Evolutionary conservation across 1,284 basidiomycete genomes (phyloP), one percentile per base, ranked within the genome.

Genomic region (Pseudomicrostroma phylloplanum): DNA sequence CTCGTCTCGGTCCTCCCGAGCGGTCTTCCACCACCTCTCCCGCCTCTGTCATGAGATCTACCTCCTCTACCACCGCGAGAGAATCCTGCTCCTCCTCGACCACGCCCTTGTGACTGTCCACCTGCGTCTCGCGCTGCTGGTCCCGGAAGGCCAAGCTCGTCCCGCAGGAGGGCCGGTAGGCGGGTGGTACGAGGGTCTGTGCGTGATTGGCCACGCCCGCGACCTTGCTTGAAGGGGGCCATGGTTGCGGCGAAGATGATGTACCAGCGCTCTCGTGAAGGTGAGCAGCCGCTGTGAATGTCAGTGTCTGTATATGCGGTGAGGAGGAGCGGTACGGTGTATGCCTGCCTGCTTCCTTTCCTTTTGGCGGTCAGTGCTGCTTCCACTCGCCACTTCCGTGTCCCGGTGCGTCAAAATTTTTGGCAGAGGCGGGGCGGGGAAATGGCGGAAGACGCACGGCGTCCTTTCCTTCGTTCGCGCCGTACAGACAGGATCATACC

Each of bases 141-240:
- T 21, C 43, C 43, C 17, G 43, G 43, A 48, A 48, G 51, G 1
- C 76, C 76, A 12, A 78, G 68, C 65, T 77, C 76, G 30, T 72
- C 70, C 11, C 71, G 66, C 7, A 78, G 65, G 12, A 71, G 70
- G 3, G 68, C 74, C 1, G 75, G 75, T 0, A 77, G 69, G 12
- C 62, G 60, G 0, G 75, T 76, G 0, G 75, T 77, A 1, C 65
- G 30, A 36, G 30, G 30, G 9, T 62, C 56, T 66, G 64, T 55
- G 61, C 30, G 30, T 36, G 30, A 36, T 9, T 36, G 30, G 9
- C 30, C 30, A 36, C 30, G 30, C 30, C 30, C 30, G 30, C 30
- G 30, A 36, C 30, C 55, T 57, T 68, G 68, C 43, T 53, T 58
- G 21, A 48, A 48, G 12, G 43, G 12, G 6, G 43, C 6, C 43